Conservation (phyloP, 352 stramenopile species). For the Phytophthora nicotianae region DNA sequence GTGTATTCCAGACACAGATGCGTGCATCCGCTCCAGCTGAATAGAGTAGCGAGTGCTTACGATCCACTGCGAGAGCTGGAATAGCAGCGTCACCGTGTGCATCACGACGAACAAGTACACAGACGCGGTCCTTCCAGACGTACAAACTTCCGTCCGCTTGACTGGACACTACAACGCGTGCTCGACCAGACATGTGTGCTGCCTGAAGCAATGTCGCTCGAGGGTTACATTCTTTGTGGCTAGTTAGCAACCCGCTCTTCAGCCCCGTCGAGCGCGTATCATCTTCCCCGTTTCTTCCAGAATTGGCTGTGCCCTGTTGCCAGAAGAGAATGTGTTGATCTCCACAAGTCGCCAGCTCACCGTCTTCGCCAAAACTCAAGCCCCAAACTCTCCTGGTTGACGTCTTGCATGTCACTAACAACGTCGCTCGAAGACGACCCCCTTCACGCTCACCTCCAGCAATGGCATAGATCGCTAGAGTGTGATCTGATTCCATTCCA, state of each 20-base stretch:
- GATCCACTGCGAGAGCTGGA: constrained; percentile 51
- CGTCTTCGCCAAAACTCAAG: constrained; percentile 63
- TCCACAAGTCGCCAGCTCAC: constrained; percentile 59
- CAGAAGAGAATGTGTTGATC: constrained; percentile 78
- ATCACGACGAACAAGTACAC: constrained; percentile 48
- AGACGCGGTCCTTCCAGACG: constrained; percentile 75
- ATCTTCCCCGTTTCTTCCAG: constrained; percentile 20
- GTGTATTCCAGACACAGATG: constrained; percentile 61
- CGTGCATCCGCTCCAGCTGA: constrained; percentile 63
- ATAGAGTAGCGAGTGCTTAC: constrained; percentile 58
- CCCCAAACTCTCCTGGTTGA: constrained; percentile 70
- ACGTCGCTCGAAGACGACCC: constrained; percentile 47
- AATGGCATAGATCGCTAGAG: constrained; percentile 74
- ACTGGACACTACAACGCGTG: constrained; percentile 61
- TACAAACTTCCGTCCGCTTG: constrained; percentile 76
- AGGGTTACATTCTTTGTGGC: constrained; percentile 47
- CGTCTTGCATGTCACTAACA: constrained; percentile 63
- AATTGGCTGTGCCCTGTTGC: constrained; percentile 22
- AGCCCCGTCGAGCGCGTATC: constrained; percentile 37
- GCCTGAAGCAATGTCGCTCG: constrained; percentile 48
- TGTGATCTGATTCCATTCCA: constrained; percentile 83
- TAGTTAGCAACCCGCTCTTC: constrained; percentile 68
- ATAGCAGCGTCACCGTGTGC: constrained; percentile 53
- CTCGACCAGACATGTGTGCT: constrained; percentile 41
- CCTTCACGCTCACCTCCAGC: constrained; percentile 29